Evolutionary conservation across 306 rosid species (phyloP).

Genomic region (Rosa multiflora): DNA sequence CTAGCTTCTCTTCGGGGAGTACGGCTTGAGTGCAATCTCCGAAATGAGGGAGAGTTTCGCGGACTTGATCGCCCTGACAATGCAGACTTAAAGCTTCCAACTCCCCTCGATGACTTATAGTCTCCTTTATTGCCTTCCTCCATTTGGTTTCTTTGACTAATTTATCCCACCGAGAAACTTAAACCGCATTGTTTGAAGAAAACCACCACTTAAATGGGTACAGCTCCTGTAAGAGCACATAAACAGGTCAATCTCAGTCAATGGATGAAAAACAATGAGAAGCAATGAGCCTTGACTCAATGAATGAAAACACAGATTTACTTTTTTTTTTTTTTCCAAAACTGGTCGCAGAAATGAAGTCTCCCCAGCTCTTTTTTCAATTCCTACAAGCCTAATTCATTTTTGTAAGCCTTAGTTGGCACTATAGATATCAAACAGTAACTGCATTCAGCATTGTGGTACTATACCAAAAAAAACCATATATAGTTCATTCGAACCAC

Average conservation of each 20-base stretch:
- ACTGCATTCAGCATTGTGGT: not conserved
- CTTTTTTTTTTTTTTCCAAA: too few species aligned
- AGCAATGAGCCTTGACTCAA: not conserved
- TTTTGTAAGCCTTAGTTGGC: not conserved
- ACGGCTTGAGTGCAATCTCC: conserved; percentile 45
- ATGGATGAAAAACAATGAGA: not conserved
- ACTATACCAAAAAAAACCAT: not conserved
- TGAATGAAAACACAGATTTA: not conserved
- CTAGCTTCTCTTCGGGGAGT: conserved; percentile 69
- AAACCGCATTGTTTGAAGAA: conserved; percentile 2
- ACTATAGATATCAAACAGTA: not conserved
- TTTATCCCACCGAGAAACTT: conserved; percentile 25
- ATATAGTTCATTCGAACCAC: not conserved
- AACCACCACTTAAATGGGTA: not conserved
- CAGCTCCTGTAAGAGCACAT: not conserved
- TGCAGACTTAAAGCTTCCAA: conserved; percentile 55
- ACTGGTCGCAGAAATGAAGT: too few species aligned
- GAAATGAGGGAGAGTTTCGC: conserved; percentile 63
- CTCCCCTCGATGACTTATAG: conserved; percentile 41
- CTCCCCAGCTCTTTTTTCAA: not conserved
- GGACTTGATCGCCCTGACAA: conserved; percentile 70
- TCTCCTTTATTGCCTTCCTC: conserved; percentile 59
- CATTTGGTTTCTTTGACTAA: conserved; percentile 48
- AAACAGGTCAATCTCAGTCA: conserved; percentile 4
- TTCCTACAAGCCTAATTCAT: not conserved